Percentiles rank a stretch among this genome's conserved stretches.
Conservation (phyloP, 129 eudicot genomes). For the Helianthus annuus region HanXRQr2.0-SUNRISE NC_035444.2:56908277-56908776, state of each 20-base stretch:
- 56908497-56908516: slow-evolving; percentile 71
- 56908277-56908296: neutral
- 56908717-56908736: no score
- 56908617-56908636: neutral
- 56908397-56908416: slow-evolving; percentile 67
- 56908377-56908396: slow-evolving; percentile 97
- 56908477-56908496: neutral
- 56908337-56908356: slow-evolving; percentile 70
- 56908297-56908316: slow-evolving; percentile 2
- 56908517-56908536: slow-evolving; percentile 81
- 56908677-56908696: no score
- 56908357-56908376: slow-evolving; percentile 88
- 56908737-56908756: no score
- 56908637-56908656: no score
- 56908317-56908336: slow-evolving; percentile 67
- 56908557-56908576: slow-evolving; percentile 96
- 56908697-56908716: no score
- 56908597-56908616: slow-evolving; percentile 73
- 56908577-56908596: slow-evolving; percentile 94
- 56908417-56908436: slow-evolving; percentile 62
- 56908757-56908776: no score
- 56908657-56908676: no score
- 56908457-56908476: neutral
- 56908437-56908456: neutral
- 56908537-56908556: slow-evolving; percentile 74